Base-by-base conservation (phyloP, 805 yeast species). In the Ogataea henricii region DNA sequence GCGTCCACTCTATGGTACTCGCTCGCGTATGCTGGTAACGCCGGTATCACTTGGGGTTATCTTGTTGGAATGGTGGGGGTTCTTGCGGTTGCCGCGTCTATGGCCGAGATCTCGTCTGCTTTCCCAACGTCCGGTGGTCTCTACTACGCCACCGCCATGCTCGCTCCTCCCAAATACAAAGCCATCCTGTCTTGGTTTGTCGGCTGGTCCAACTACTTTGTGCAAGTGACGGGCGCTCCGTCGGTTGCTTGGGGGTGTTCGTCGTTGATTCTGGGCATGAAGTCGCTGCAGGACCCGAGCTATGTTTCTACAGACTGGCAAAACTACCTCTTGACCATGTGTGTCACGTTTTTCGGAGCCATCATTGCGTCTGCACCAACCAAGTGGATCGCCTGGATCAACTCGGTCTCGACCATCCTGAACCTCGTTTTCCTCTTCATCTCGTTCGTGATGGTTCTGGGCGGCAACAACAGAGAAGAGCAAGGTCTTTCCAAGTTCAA, bases 51-150 rank as follows among this genome's bases (percentile, higher is more conserved):
- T 1, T 83, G 86, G 86, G 76, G 75, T 16, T 74, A 75, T 72
- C 64, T 83, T 21, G 65, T 81, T 14, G 83, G 83, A 30, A 71
- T 79, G 67, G 46, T 77, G 25, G 81, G 83, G 38, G 73, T 83
- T 40, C 69, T 77, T 40, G 71, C 76, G 1, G 86, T 82, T 26
- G 84, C 85, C 13, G 67, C 73, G 37, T 73, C 82, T 21, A 70
- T 83, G 77, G 86, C 85, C 1, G 88, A 83, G 58, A 70, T 83
- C 34, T 77, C 85, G 16, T 72, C 80, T 35, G 79, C 85, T 2
- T 79, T 78, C 67, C 87, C 88, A 26, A 81, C 85, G 4, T 71
- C 84, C 3, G 78, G 85, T 16, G 88, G 87, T 40, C 75, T 85
- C 7, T 85, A 85, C 38, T 83, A 83, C 56, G 86, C 88, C 49